A percentile compares a stretch with the other conserved stretches of the same genome.
phyloP scores from a whole-genome alignment of 768 basidiomycete genomes.

The Trametes cingulata region DNA sequence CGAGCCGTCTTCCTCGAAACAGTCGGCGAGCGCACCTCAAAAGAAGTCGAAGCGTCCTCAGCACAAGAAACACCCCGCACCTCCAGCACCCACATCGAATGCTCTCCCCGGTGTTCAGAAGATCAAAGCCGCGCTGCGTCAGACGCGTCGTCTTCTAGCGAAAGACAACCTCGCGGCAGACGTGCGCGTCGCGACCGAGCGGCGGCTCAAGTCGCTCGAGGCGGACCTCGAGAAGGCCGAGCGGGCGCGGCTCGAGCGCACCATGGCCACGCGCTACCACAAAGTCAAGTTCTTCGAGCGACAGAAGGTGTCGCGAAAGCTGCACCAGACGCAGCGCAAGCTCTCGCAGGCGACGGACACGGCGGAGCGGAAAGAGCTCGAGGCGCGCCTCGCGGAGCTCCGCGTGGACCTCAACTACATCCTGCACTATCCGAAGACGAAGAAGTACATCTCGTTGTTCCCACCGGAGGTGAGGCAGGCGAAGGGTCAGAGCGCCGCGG shows the following conservation, averaged over 20 bases:
- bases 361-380: constrained; percentile 40
- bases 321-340: constrained; percentile 65
- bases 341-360: constrained; percentile 41
- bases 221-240: constrained; percentile 69
- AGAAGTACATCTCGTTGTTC: constrained; percentile 90
- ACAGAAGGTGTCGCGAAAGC: constrained; percentile 79
- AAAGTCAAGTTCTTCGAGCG: constrained; percentile 95
- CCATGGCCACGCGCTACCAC: constrained; percentile 79
- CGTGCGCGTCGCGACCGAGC: constrained; percentile 78
- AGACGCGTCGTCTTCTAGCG: constrained; percentile 78
- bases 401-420: constrained; percentile 93
- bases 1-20: constrained; percentile 11
- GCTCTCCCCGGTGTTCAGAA: constrained; percentile 75
- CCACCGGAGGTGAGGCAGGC: constrained; percentile 60
- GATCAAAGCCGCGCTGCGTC: constrained; percentile 80
- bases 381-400: constrained; percentile 54
- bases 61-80: constrained; percentile 19
- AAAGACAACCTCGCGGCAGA: constrained; percentile 89
- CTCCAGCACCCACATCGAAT: neutral
- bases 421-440: constrained; percentile 81
- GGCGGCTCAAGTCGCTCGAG: constrained; percentile 74
- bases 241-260: constrained; percentile 63
- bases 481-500: constrained; percentile 24
- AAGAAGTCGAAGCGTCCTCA: constrained; percentile 14
- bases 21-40: neutral